Percentiles rank a stretch among this genome's conserved stretches.
These are phyloP conservation scores for Salix suchowensis DNA, from an alignment of 345 rosid genomes.

Conservation along the genomic window DNA sequence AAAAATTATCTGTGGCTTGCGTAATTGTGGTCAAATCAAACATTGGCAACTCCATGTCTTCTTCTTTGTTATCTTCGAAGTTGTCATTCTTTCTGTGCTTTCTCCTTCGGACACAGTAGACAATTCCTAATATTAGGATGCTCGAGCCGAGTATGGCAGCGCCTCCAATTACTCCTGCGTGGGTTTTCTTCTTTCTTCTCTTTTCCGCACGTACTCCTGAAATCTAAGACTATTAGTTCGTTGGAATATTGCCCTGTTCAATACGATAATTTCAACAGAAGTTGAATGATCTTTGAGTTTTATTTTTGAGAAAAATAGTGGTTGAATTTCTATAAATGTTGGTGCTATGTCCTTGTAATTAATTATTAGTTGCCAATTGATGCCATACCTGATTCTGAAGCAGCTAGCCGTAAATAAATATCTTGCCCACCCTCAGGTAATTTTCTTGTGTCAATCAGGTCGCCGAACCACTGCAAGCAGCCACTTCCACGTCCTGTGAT, in stretches of 20 bases:
- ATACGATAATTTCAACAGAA: too few relatives aligned
- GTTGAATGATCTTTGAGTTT: too few relatives aligned
- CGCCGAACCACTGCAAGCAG: conserved; percentile 18
- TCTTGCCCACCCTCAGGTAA: not conserved
- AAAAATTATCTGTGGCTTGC: not conserved
- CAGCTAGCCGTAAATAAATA: conserved; percentile 13
- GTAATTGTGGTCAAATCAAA: not conserved
- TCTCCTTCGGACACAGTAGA: too few relatives aligned
- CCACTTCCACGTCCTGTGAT: conserved; percentile 14
- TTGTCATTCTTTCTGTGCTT: not conserved
- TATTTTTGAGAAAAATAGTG: too few relatives aligned
- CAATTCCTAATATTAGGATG: not conserved
- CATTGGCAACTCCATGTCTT: not conserved
- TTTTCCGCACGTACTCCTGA: too few relatives aligned
- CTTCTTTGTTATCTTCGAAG: not conserved
- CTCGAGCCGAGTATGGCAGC: not conserved
- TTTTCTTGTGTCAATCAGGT: conserved; percentile 4
- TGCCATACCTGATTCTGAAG: conserved; percentile 8
- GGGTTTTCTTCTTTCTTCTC: too few relatives aligned
- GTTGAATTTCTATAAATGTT: too few relatives aligned
- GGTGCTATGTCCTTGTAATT: too few relatives aligned
- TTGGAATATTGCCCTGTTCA: too few relatives aligned
- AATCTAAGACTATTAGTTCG: too few relatives aligned
- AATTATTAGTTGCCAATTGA: not conserved
- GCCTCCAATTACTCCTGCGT: not conserved